These are phyloP conservation scores for Lachnellula subtilissima DNA, from an alignment of 2,329 filamentous ascomycete species.

Conservation along the genomic window DNA sequence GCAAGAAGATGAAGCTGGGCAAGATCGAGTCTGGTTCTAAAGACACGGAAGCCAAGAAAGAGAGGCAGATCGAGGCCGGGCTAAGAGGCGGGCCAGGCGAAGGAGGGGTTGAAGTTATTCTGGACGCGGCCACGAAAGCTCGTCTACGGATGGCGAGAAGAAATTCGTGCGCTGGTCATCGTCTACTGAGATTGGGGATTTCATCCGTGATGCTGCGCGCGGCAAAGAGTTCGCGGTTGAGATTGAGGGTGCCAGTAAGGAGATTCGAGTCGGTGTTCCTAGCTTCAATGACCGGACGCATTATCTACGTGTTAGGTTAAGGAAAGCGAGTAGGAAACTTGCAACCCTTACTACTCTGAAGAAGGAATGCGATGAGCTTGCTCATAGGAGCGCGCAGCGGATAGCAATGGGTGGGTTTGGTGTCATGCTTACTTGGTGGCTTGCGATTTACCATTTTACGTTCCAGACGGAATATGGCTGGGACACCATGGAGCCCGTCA, in stretches of 20 bases:
- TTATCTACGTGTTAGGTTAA: conserved; percentile 72
- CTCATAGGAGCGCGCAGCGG: conserved; percentile 71
- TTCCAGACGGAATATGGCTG: conserved; percentile 75
- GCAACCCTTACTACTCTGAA: conserved; percentile 69
- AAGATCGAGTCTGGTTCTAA: conserved; percentile 27
- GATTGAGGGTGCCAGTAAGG: conserved; percentile 64
- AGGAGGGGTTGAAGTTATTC: conserved; percentile 66
- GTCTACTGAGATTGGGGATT: conserved; percentile 88
- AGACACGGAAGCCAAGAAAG: conserved; percentile 32
- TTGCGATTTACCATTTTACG: conserved; percentile 65
- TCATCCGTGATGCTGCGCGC: conserved; percentile 82
- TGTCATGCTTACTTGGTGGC: conserved; percentile 65
- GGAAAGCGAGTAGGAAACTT: conserved; percentile 66
- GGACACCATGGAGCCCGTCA: conserved; percentile 88
- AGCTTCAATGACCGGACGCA: conserved; percentile 88
- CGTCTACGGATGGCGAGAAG: conserved; percentile 21
- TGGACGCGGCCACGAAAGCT: conserved; percentile 58
- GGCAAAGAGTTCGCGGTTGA: conserved; percentile 80
- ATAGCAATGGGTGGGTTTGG: conserved; percentile 77
- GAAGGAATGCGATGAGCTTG: conserved; percentile 72
- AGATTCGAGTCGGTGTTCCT: conserved; percentile 76
- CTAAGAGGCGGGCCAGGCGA: conserved; percentile 46
- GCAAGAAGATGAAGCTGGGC: conserved; percentile 35
- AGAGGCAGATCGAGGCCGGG: conserved; percentile 36
- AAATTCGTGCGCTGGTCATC: conserved; percentile 84